Evolutionary conservation across 495 filamentous ascomycete genomes (phyloP), one percentile per base, ranked within the genome.

Genomic region (Penicillium ucsense): DNA sequence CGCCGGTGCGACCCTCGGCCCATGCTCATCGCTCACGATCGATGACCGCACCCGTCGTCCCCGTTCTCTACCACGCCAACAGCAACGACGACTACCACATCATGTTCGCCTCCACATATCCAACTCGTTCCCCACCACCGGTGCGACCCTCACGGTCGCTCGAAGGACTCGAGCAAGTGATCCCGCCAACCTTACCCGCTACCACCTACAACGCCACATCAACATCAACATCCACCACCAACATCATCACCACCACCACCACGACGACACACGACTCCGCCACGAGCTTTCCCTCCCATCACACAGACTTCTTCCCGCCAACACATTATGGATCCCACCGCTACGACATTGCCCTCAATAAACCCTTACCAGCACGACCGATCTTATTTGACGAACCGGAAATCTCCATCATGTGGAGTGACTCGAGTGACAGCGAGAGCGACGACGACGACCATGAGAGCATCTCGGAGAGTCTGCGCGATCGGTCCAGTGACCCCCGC

Each of bases 111-210:
- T 52, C 55, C 7, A 59, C 55, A 3, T 57, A 48, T 5, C 51
- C 55, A 30, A 11, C 53, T 31, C 56, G 58, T 43, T 58, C 53
- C 43, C 61, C 67, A n/a, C 66, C 69, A 10, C 66, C 67, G 8
- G 54, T 69, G 11, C 62, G 61, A 37, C 62, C 63, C 0, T 72
- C 66, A 32, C 62, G 59, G 31, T 71, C 70, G 3, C 61, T 72
- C 8, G 68, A 72, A 50, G 70, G 70, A n/a, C 49, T 73, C 11
- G 70, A 73, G 41, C 57, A 56, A 48, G 64, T 67, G 10, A 55
- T 73, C 10, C 68, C 67, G 20, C 68, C 67, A 28, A 48, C 43
- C 20, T 20, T 20, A 6, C 47, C 52, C 7, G 37, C 48, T 5
- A 11, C 41, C 3, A 48, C 53, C 6, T 50, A 43, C 31, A 44